Evolutionary conservation across 768 basidiomycete species (phyloP).

Genomic region (Saitozyma podzolica): DNA sequence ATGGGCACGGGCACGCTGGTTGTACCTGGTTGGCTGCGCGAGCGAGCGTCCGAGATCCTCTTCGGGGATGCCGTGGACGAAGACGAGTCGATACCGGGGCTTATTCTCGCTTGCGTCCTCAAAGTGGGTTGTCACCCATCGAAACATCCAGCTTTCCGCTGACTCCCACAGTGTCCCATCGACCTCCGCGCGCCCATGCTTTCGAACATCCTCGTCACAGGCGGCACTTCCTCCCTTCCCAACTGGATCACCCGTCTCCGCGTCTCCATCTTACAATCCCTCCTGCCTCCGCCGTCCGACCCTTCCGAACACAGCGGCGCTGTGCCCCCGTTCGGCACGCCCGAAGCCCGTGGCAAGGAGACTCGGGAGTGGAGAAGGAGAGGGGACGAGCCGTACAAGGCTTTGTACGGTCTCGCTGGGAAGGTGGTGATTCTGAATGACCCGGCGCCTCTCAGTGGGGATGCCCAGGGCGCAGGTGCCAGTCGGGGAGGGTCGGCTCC

Average conservation of each 20-base stretch:
- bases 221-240: conserved; percentile 87
- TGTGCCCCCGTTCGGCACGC: conserved; percentile 14
- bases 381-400: conserved; percentile 70
- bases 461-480: conserved; percentile 48
- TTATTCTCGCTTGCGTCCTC: conserved; percentile 72
- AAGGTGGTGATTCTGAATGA: conserved; percentile 84
- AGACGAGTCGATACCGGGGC: conserved; percentile 77
- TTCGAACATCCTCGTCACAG: conserved; percentile 78
- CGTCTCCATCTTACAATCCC: conserved; percentile 66
- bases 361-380: conserved; percentile 21
- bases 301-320: neutral
- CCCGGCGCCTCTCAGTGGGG: conserved; percentile 53
- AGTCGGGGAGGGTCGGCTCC: conserved; percentile 74
- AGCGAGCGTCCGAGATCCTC: conserved; percentile 83
- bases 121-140: conserved; percentile 60
- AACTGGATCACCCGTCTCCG: conserved; percentile 91
- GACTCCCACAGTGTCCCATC: conserved; percentile 67
- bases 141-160: neutral
- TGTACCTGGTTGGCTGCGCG: conserved; percentile 93
- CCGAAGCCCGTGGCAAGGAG: conserved; percentile 20
- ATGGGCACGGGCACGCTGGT: conserved; percentile 75
- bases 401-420: conserved; percentile 68
- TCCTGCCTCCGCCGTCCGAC: conserved; percentile 50
- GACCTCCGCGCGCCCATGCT: conserved; percentile 84
- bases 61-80: conserved; percentile 70